Evolutionary conservation across 495 filamentous ascomycete species (phyloP).

Genomic region (Daldinia vernicosa): DNA sequence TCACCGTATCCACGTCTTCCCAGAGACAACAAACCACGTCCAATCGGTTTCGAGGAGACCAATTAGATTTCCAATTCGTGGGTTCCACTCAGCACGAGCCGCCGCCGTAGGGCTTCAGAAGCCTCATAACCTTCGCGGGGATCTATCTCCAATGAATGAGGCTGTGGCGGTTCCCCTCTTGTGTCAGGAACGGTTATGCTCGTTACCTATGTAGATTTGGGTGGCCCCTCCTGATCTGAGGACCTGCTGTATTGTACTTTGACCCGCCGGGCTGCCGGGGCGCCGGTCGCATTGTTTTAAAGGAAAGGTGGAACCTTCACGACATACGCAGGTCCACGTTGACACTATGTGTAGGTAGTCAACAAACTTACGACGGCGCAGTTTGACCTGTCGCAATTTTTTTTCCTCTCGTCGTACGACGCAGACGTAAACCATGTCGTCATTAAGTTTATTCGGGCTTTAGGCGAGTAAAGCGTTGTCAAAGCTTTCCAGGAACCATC

Average conservation of each 20-base stretch:
- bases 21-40: conserved; percentile 1
- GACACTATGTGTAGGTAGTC: not conserved
- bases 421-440: not conserved
- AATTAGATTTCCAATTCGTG: not conserved
- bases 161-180: not conserved
- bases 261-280: not conserved
- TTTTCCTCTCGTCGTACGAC: not conserved
- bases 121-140: not conserved
- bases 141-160: not conserved
- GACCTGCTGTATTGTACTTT: not conserved
- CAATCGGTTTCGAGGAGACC: not conserved
- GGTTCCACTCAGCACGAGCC: not conserved
- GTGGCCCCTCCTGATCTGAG: conserved; percentile 3
- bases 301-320: not conserved
- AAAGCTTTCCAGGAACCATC: not conserved
- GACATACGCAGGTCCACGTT: conserved; percentile 8
- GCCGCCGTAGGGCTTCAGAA: conserved; percentile 1
- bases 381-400: not conserved
- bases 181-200: not conserved
- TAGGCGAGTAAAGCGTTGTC: not conserved
- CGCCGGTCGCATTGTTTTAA: not conserved
- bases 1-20: not conserved
- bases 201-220: not conserved
- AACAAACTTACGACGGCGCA: not conserved
- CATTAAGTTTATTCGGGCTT: not conserved